Percentiles rank a stretch among this genome's conserved stretches.
These are phyloP conservation scores for Cryptococcus maquisensis DNA, from an alignment of 1,284 basidiomycete genomes.

Conservation along the genomic window DNA sequence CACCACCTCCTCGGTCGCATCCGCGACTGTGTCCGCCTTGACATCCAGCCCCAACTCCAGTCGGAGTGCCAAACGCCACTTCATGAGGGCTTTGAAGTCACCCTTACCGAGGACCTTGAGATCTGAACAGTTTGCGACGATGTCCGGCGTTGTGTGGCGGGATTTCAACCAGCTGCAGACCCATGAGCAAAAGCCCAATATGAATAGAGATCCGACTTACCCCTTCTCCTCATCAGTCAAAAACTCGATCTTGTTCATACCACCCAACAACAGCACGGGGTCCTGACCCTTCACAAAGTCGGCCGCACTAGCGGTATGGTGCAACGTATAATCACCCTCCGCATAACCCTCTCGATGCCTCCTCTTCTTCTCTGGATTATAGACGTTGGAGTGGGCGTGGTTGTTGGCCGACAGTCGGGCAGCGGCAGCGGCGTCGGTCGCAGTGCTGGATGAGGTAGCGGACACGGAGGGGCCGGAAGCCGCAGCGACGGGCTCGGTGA, in stretches of 20 bases:
- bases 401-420: slow-evolving; percentile 32
- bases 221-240: slow-evolving; percentile 76
- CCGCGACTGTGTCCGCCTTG: slow-evolving; percentile 65
- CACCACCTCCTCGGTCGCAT: slow-evolving; percentile 71
- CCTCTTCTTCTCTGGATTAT: slow-evolving; percentile 95
- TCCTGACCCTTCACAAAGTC: slow-evolving; percentile 70
- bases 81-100: slow-evolving; percentile 90
- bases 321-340: slow-evolving; percentile 89
- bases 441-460: slow-evolving; percentile 26
- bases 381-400: slow-evolving; percentile 73
- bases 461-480: slow-evolving; percentile 10
- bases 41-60: slow-evolving; percentile 82
- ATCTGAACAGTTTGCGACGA: slow-evolving; percentile 80
- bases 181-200: background rate
- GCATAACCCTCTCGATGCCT: slow-evolving; percentile 91
- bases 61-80: slow-evolving; percentile 80
- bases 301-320: slow-evolving; percentile 66
- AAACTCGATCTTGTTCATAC: slow-evolving; percentile 80
- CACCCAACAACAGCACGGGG: slow-evolving; percentile 76
- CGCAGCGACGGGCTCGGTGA: slow-evolving; percentile 24
- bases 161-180: slow-evolving; percentile 61
- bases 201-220: slow-evolving; percentile 50
- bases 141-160: slow-evolving; percentile 70
- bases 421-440: slow-evolving; percentile 35
- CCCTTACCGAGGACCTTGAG: slow-evolving; percentile 96